Base-by-base conservation (phyloP, 805 yeast genomes). In the Spathaspora girioi region DNA sequence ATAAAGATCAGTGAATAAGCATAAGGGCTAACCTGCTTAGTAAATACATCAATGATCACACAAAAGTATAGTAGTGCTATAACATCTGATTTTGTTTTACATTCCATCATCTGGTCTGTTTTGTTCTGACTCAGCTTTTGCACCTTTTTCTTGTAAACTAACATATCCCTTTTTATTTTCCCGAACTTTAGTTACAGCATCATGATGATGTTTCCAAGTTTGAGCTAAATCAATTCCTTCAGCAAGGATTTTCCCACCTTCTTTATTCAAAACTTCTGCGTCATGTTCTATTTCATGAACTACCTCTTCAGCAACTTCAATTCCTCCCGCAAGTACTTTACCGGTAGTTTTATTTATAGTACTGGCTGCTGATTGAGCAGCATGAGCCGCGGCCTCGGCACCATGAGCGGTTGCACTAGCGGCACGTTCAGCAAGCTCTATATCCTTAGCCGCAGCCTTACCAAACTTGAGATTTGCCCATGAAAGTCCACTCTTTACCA, bases 71-170 rank as follows among this genome's bases (percentile, higher is more conserved):
- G 6, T 23, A 35, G 40, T 35, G 32, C 40, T 35, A 35, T 35
- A 43, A 23, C 14, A 15, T 26, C 11, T 15, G 1, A 43, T 2
- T 19, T 27, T n/a, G 10, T 23, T 5, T 58, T 62, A 73, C 31
- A 74, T 58, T n/a, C 69, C 78, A 57, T 76, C 80, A 41, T 75
- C 79, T 6, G 79, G 78, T 49, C 80, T 67, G 58, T 70, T 67
- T 58, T 76, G 79, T 59, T 75, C 79, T 40, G 59, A 53, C 56
- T 75, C 78, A 18, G 66, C 64, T 55, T 74, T 68, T 47, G 65
- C 41, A 12, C 79, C 80, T 58, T 74, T 76, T 50, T 75, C 77
- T 59, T 74, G 76, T 54, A 76, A 66, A 56, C 64, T 56, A 35
- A 65, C 51, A 60, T 75, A 75, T 11, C 78, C 79, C 41, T 61